These are phyloP conservation scores for Eimeria mitis DNA, from an alignment of 169 alveolate species.

Conservation along the genomic window DNA sequence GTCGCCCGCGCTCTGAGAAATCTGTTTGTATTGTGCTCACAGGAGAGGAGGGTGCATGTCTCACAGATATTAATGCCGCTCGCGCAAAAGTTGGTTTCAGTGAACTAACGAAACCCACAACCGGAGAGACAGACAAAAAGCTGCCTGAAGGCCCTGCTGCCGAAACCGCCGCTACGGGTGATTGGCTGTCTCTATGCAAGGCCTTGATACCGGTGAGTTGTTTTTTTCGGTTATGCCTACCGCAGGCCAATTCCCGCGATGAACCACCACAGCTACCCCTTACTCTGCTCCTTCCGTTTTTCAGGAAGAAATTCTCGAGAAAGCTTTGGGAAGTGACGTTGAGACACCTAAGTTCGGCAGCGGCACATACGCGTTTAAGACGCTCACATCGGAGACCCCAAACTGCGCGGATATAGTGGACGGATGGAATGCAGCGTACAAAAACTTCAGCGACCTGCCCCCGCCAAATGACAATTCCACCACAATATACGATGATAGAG, in stretches of 20 bases:
- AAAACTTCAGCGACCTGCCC: neutral
- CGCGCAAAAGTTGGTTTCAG: neutral
- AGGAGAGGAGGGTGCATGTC: neutral
- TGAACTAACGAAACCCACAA: neutral
- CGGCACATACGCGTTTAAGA: neutral
- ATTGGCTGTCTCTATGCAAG: neutral
- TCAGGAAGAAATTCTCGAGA: neutral
- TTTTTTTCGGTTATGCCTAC: neutral
- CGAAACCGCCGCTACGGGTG: too few species aligned
- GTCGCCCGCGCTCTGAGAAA: neutral
- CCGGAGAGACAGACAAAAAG: neutral
- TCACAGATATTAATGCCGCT: neutral
- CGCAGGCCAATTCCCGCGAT: neutral
- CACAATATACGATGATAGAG: neutral
- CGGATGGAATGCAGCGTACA: neutral
- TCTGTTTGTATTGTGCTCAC: neutral
- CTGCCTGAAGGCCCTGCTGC: neutral
- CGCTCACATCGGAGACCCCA: neutral
- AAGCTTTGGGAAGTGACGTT: too few species aligned
- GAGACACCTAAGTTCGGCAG: neutral
- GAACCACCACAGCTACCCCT: neutral
- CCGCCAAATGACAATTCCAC: neutral
- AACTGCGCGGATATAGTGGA: neutral
- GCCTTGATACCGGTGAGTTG: conserved; percentile 19
- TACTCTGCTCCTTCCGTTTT: neutral